Conservation (phyloP, 768 basidiomycete genomes). For the Phaeotremella skinneri region DNA sequence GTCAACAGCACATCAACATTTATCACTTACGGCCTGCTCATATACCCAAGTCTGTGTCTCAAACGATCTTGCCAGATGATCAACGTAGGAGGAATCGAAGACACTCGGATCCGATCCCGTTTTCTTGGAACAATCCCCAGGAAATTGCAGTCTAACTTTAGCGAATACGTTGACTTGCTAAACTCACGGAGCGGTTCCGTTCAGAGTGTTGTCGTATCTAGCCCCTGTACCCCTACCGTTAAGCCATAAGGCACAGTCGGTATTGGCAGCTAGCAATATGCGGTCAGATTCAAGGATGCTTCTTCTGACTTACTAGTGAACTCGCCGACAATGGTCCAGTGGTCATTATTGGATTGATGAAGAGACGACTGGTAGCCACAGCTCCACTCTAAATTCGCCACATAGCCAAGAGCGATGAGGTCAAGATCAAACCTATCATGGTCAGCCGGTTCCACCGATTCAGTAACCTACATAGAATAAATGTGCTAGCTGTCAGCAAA, state of each 20-base stretch:
- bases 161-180: slow-evolving; percentile 5
- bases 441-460: neutral
- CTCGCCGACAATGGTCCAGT: slow-evolving; percentile 85
- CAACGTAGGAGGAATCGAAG: slow-evolving; percentile 65
- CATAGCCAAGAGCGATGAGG: slow-evolving; percentile 39
- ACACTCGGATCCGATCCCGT: slow-evolving; percentile 61
- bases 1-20: slow-evolving; percentile 36
- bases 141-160: slow-evolving; percentile 62
- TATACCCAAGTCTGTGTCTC: slow-evolving; percentile 75
- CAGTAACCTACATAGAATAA: slow-evolving; percentile 41
- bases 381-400: slow-evolving; percentile 36
- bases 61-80: slow-evolving; percentile 61
- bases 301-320: slow-evolving; percentile 59
- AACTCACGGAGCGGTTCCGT: slow-evolving; percentile 30
- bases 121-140: slow-evolving; percentile 71
- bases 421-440: slow-evolving; percentile 31
- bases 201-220: slow-evolving; percentile 58
- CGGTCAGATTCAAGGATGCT: neutral
- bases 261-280: slow-evolving; percentile 32
- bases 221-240: slow-evolving; percentile 77
- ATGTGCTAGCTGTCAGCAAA: slow-evolving; percentile 30
- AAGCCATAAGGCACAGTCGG: slow-evolving; percentile 66
- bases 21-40: slow-evolving; percentile 60
- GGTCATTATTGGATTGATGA: slow-evolving; percentile 54
- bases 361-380: slow-evolving; percentile 37